phyloP scores from a whole-genome alignment of 2,329 filamentous ascomycete genomes.

The Teratosphaeria viscida region DNA sequence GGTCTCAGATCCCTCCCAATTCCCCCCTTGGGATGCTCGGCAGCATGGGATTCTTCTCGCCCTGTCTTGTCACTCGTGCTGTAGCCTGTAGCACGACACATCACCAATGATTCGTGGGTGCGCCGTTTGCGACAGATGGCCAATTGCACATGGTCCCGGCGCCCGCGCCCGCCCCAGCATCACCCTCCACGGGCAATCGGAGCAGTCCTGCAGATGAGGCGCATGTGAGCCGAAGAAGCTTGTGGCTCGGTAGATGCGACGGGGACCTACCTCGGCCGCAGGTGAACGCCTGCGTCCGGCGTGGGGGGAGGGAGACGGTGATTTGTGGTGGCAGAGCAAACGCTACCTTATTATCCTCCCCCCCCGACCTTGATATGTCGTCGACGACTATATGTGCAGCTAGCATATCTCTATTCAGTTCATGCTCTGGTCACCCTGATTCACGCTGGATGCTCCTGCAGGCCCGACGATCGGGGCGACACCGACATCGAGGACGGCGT shows the following conservation, averaged over 20 bases:
- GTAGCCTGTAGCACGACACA: background rate
- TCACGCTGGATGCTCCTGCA: background rate
- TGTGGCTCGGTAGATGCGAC: background rate
- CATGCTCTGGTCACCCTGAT: too few relatives aligned
- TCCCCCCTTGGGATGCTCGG: background rate
- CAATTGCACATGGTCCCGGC: background rate
- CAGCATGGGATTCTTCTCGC: background rate
- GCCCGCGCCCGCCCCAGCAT: background rate
- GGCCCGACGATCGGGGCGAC: background rate
- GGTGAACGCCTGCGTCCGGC: background rate
- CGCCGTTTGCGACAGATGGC: background rate
- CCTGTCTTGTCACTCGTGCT: background rate
- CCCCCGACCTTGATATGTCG: background rate
- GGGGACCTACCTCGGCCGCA: background rate
- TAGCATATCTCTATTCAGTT: background rate
- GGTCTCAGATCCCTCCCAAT: background rate
- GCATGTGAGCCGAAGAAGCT: background rate
- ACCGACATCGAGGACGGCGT: background rate
- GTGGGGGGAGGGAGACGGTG: background rate
- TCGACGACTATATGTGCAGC: background rate
- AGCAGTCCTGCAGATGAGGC: background rate
- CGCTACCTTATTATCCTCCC: background rate
- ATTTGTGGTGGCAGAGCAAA: background rate
- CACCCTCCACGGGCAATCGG: background rate
- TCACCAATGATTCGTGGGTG: background rate